A percentile compares a stretch with the other conserved stretches of the same genome.
Evolutionary conservation across 2,329 filamentous ascomycete species (phyloP).

Genomic region (Colletotrichum cuscutae): DNA sequence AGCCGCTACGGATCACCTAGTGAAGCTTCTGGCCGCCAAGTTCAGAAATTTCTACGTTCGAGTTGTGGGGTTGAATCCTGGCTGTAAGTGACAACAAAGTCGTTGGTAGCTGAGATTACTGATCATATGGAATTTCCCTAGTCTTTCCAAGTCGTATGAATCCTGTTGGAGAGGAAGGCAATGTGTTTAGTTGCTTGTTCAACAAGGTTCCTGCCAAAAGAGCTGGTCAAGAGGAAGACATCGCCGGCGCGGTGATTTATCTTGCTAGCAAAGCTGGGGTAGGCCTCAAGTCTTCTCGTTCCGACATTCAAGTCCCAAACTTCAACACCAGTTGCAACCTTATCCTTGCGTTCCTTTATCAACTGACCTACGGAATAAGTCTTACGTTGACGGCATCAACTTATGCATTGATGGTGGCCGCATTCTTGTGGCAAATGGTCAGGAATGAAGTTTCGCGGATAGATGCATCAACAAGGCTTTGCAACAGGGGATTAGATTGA

Average conservation of each 20-base stretch:
- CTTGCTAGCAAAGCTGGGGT: conserved; percentile 45
- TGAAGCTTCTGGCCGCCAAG: conserved; percentile 58
- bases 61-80: conserved; percentile 46
- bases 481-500: too few relatives aligned
- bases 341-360: fast-evolving
- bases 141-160: conserved; percentile 49
- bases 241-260: conserved; percentile 44
- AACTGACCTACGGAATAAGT: neutral
- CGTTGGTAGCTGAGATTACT: neutral
- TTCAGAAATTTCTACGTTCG: conserved; percentile 49
- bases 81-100: conserved; percentile 39
- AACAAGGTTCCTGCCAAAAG: conserved; percentile 46
- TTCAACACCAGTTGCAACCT: fast-evolving
- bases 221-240: conserved; percentile 43
- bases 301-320: too few relatives aligned
- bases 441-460: neutral
- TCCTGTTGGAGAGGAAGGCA: conserved; percentile 43
- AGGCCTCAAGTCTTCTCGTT: conserved; percentile 28
- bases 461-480: too few relatives aligned
- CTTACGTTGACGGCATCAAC: neutral
- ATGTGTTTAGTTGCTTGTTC: conserved; percentile 45
- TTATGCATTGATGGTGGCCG: neutral
- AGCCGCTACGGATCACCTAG: conserved; percentile 62
- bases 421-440: neutral
- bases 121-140: too few relatives aligned